These are phyloP conservation scores for Cucumis melo DNA, from an alignment of 306 rosid species.

Conservation along the genomic window DNA sequence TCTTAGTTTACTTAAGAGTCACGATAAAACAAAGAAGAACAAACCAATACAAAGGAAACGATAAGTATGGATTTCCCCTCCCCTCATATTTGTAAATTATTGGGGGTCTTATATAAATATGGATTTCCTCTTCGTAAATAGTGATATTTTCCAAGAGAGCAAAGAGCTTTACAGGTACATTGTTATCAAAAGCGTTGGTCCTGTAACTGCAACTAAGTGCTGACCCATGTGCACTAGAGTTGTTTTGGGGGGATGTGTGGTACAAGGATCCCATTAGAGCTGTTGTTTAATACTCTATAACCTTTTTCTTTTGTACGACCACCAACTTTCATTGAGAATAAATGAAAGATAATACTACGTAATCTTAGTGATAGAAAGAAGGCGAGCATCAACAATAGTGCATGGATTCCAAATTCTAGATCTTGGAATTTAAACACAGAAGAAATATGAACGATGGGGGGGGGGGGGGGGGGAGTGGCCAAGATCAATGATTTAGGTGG, in stretches of 20 bases:
- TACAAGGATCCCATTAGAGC: neutral
- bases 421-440: neutral
- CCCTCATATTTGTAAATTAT: too few species aligned
- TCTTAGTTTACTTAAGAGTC: too few species aligned
- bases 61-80: too few species aligned
- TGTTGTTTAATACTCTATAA: neutral
- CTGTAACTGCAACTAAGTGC: neutral
- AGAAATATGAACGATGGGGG: neutral
- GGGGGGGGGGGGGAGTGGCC: neutral
- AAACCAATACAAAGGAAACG: too few species aligned
- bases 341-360: too few species aligned
- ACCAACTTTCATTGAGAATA: too few species aligned
- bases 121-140: neutral
- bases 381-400: neutral
- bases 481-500: neutral
- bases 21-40: too few species aligned
- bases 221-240: neutral
- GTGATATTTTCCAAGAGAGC: neutral
- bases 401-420: neutral
- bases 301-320: too few species aligned
- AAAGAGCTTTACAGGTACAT: neutral
- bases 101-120: neutral
- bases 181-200: neutral
- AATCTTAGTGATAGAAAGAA: neutral
- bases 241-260: neutral